These are phyloP conservation scores for Ogataea salicorniae DNA, from an alignment of 805 yeast genomes.

Conservation along the genomic window DNA sequence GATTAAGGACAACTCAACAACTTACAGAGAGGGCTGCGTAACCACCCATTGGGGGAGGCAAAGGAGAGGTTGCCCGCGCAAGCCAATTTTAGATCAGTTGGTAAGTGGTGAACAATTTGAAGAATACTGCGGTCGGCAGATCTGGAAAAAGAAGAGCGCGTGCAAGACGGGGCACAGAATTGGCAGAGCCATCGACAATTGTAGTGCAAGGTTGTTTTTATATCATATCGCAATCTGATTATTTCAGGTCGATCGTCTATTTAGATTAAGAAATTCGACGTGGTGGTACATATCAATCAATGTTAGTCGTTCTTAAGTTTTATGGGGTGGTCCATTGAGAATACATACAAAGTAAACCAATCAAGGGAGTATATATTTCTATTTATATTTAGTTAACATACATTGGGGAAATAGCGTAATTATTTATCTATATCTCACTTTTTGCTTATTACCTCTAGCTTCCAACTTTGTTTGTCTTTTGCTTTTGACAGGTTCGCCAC, in stretches of 20 bases:
- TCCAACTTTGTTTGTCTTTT: conserved; percentile 38
- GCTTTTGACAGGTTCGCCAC: conserved; percentile 20
- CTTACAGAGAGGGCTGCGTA: conserved; percentile 2
- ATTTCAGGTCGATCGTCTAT: no score
- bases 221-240: no score
- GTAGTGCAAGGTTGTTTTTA: no score
- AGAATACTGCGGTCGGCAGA: no score
- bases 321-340: no score
- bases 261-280: no score
- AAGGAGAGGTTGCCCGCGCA: no score
- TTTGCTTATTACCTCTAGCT: conserved; percentile 26
- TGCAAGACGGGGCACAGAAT: no score
- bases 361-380: not conserved
- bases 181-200: no score
- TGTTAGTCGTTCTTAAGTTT: no score
- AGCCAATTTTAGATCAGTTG: not conserved
- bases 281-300: no score
- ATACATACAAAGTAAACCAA: not conserved
- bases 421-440: conserved; percentile 10
- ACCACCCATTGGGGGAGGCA: not conserved
- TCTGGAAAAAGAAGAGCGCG: no score
- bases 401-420: not conserved
- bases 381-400: not conserved
- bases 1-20: conserved; percentile 21
- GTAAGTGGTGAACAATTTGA: not conserved